Conservation (phyloP, 139 green algal genomes). For the Pycnococcus provasolii region DNA sequence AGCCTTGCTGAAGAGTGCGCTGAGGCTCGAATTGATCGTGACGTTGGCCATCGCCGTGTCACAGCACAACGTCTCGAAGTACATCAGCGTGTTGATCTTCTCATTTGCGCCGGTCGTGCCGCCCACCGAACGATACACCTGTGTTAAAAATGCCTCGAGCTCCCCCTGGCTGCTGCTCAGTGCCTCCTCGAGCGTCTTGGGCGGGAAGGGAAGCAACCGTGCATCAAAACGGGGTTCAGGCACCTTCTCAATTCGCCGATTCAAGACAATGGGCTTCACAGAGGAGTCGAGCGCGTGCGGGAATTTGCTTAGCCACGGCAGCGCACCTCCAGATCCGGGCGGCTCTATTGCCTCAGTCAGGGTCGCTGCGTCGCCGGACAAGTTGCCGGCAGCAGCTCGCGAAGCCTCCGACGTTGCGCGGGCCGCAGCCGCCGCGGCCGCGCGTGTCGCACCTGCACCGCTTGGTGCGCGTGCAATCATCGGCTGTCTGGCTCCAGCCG, state of each 20-base stretch:
- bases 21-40: slow-evolving; percentile 71
- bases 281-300: slow-evolving; percentile 64
- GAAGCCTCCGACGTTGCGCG: too few relatives aligned
- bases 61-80: slow-evolving; percentile 75
- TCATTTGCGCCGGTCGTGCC: slow-evolving; percentile 13
- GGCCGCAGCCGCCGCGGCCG: too few relatives aligned
- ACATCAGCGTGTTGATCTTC: slow-evolving; percentile 74
- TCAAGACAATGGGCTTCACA: slow-evolving; percentile 84
- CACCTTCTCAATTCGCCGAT: slow-evolving; percentile 68
- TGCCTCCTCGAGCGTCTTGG: slow-evolving; percentile 49
- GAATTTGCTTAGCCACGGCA: slow-evolving; percentile 17
- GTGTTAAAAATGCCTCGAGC: slow-evolving; percentile 38
- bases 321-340: slow-evolving; percentile 12
- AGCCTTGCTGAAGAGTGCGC: slow-evolving; percentile 51
- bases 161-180: slow-evolving; percentile 39
- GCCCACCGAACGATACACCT: slow-evolving; percentile 20
- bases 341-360: background rate
- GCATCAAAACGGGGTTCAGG: slow-evolving; percentile 54
- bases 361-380: slow-evolving; percentile 35
- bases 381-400: too few relatives aligned
- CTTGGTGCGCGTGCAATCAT: too few relatives aligned
- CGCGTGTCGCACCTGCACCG: too few relatives aligned
- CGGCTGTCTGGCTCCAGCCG: too few relatives aligned
- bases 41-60: slow-evolving; percentile 65
- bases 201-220: slow-evolving; percentile 50